These are phyloP conservation scores for Luffa acutangula DNA, from an alignment of 306 rosid genomes.

Conservation along the genomic window DNA sequence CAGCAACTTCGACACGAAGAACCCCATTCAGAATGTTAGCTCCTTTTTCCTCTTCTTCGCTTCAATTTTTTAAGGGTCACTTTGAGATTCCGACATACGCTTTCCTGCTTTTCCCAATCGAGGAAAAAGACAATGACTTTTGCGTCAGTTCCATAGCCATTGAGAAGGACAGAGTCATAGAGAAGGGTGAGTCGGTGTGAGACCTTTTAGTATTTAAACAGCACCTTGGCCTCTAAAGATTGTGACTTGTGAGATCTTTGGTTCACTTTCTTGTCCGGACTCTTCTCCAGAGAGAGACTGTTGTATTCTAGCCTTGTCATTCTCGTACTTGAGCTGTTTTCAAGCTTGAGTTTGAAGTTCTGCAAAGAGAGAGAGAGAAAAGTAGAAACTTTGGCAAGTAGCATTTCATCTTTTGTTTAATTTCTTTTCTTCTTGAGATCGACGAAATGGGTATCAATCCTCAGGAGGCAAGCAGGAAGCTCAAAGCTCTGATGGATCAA, in stretches of 20 bases:
- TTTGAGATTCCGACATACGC: not conserved
- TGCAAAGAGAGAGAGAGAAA: not conserved
- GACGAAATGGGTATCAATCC: conserved; percentile 52
- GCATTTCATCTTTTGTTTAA: not conserved
- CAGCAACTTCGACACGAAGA: conserved; percentile 7
- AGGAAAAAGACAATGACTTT: not conserved
- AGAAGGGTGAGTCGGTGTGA: not conserved
- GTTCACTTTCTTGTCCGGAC: not conserved
- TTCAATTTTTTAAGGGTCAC: not conserved
- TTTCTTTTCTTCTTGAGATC: not conserved
- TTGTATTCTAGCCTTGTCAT: not conserved
- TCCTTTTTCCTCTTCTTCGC: not conserved
- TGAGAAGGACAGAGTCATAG: not conserved
- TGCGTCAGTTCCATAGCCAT: not conserved
- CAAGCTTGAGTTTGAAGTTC: not conserved
- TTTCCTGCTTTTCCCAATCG: not conserved
- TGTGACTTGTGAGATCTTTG: not conserved
- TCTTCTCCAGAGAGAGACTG: not conserved
- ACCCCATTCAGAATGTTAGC: not conserved
- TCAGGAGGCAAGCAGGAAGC: conserved; percentile 60
- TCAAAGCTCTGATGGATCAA: conserved; percentile 61
- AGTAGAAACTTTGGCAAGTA: not conserved
- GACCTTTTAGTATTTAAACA: conserved; percentile 1
- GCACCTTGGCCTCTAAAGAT: not conserved
- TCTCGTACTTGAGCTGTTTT: not conserved